Base-by-base conservation (phyloP, 1,139 yeast species). In the Hanseniaspora gamundiae region DNA sequence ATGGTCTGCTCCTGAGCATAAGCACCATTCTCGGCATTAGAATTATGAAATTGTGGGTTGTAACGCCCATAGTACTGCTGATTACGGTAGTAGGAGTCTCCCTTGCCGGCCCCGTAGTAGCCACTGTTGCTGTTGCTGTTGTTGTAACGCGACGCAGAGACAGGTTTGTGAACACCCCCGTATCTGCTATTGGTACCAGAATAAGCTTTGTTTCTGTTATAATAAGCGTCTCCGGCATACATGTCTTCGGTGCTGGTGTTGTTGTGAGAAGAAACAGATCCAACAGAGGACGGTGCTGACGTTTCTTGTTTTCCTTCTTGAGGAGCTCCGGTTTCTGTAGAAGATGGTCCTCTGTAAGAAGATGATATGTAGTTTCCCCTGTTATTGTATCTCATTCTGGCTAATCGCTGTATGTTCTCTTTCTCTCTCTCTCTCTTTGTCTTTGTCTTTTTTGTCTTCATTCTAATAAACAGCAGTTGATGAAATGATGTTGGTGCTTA, bases 101-200 rank as follows among this genome's bases (percentile, higher is more conserved):
- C 31, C 16, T 28, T 10, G n/a, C 16, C n/a, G 16, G n/a, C 31
- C 4, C 16, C 16, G 31, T 28, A 13, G 31, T 28, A 28, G 7
- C 31, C 31, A 13, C 16, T 28, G 31, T 28, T 8, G 31, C 16
- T 5, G 31, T 11, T 28, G 31, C 13, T 8, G 31, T 11, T 5
- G 31, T 11, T 28, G 16, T 28, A 28, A 7, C 31, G 31, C 7
- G 31, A 28, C 31, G 26, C 6, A 24, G 26, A 24, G 8, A 24
- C 26, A n/a, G 36, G 36, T 33, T 33, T 33, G 36, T 33, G 36
- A 9, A 33, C 36, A 33, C 36, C 36, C 17, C 20, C 22, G 14
- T 33, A 33, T 33, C 36, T 33, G 14, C 35, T 14, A n/a, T 17
- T 30, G 5, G 17, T 30, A 4, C 36, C 36, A 19, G 20, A 33